These are phyloP conservation scores for Aphanomyces euteiches DNA, from an alignment of 352 stramenopile genomes.

Conservation along the genomic window DNA sequence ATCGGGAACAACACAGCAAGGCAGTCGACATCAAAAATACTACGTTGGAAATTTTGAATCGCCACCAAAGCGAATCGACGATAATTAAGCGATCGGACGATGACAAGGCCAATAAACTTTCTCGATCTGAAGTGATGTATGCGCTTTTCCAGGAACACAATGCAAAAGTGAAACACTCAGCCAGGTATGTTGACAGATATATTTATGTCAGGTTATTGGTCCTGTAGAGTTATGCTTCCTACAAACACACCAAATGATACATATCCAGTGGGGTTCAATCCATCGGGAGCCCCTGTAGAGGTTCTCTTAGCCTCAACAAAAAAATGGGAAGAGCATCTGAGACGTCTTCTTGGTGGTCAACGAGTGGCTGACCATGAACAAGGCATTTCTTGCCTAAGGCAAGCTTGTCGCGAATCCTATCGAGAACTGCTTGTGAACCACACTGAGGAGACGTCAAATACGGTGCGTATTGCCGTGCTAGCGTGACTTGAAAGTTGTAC, in stretches of 20 bases:
- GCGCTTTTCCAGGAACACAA: slow-evolving; percentile 29
- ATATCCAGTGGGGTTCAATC: slow-evolving; percentile 28
- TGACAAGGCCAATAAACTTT: slow-evolving; percentile 19
- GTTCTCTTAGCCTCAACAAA: slow-evolving; percentile 9
- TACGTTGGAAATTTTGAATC: neutral
- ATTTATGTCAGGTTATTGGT: neutral
- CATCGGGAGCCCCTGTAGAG: neutral
- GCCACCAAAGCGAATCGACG: neutral
- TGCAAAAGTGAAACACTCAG: slow-evolving; percentile 7
- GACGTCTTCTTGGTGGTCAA: slow-evolving; percentile 13
- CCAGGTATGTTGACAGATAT: neutral
- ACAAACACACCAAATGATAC: neutral
- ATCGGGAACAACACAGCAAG: slow-evolving; percentile 16
- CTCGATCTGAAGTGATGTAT: slow-evolving; percentile 24
- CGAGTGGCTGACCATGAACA: slow-evolving; percentile 20
- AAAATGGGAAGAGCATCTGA: slow-evolving; percentile 29
- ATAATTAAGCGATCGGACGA: slow-evolving; percentile 16
- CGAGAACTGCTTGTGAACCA: slow-evolving; percentile 42
- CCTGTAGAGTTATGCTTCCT: neutral
- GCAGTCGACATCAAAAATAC: neutral
- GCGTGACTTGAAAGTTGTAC: neutral
- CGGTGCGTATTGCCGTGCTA: slow-evolving; percentile 34
- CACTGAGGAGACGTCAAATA: slow-evolving; percentile 35
- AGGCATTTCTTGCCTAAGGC: slow-evolving; percentile 17
- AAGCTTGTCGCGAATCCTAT: slow-evolving; percentile 37